Conservation (phyloP, 441 rosid species). For the Gossypium armourianum region DNA sequence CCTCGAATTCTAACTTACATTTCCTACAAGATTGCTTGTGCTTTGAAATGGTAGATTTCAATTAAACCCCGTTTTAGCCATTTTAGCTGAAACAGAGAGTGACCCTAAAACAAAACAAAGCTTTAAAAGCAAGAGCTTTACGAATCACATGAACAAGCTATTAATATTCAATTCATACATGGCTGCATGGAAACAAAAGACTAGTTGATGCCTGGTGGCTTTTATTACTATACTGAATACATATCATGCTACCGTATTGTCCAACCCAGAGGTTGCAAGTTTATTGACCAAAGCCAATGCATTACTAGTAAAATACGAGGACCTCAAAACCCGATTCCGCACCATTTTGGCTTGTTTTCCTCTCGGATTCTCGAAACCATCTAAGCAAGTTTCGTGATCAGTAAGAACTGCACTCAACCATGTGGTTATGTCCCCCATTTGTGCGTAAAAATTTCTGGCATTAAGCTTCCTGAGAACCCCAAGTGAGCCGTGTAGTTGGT, state of each 20-base stretch:
- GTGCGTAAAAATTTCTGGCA: slow-evolving; percentile 32
- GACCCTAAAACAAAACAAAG: not conserved
- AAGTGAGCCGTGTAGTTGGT: slow-evolving; percentile 54
- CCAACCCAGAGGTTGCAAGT: slow-evolving; percentile 46
- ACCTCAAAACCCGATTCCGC: slow-evolving; percentile 31
- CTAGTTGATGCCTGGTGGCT: not conserved
- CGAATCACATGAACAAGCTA: not conserved
- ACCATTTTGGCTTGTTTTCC: slow-evolving; percentile 27
- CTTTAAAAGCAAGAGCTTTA: not conserved
- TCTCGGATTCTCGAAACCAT: slow-evolving; percentile 44
- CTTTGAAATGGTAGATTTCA: not conserved
- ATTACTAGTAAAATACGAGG: slow-evolving; percentile 52
- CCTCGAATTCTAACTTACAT: not conserved
- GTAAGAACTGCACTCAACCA: slow-evolving; percentile 71
- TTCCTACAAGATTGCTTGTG: not conserved
- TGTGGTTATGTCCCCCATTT: slow-evolving; percentile 51
- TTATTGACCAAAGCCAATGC: slow-evolving; percentile 69
- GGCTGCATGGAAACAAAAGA: not conserved
- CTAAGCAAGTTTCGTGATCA: slow-evolving; percentile 59
- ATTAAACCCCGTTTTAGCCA: not conserved
- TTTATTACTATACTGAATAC: not conserved
- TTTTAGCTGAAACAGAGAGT: not conserved
- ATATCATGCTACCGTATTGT: not conserved
- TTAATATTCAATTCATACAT: not conserved
- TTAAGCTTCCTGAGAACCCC: slow-evolving; percentile 39